Percentiles rank a stretch among this genome's conserved stretches.
phyloP scores from a whole-genome alignment of 768 basidiomycete species.

The Lenzites betulinus region DNA sequence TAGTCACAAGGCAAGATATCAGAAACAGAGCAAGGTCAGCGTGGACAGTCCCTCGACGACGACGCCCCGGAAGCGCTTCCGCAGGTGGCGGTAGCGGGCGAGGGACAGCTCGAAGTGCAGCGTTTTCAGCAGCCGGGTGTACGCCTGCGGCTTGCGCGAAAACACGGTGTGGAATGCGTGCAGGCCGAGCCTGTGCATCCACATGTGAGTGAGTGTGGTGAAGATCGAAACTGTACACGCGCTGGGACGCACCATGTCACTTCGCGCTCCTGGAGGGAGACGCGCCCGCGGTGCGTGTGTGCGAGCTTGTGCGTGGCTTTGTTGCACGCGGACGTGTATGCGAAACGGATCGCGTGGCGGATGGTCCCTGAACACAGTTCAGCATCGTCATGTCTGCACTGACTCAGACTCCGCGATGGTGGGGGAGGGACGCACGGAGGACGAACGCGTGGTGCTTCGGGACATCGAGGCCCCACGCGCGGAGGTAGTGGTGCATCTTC shows the following conservation, averaged over 20 bases:
- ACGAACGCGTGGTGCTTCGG: constrained; percentile 52
- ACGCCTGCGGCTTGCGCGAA: constrained; percentile 51
- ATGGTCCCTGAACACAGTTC: constrained; percentile 52
- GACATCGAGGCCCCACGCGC: constrained; percentile 54
- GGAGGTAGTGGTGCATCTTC: constrained; percentile 85
- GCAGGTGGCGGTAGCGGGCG: constrained; percentile 45
- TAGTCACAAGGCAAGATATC: too few relatives aligned
- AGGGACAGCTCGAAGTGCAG: constrained; percentile 54
- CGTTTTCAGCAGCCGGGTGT: constrained; percentile 47
- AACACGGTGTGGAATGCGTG: constrained; percentile 78
- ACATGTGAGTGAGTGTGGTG: neutral
- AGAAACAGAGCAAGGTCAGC: constrained; percentile 29
- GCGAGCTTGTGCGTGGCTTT: constrained; percentile 46
- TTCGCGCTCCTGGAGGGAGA: constrained; percentile 49
- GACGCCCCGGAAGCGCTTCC: constrained; percentile 48
- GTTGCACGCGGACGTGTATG: constrained; percentile 52
- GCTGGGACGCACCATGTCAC: constrained; percentile 58
- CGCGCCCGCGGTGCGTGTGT: constrained; percentile 38
- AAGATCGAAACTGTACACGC: neutral
- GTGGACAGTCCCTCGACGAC: constrained; percentile 46
- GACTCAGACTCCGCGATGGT: neutral
- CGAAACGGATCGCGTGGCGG: constrained; percentile 58
- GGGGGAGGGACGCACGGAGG: constrained; percentile 43
- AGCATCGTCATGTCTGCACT: neutral
- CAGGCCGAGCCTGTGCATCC: constrained; percentile 66